Percentiles rank a stretch among this genome's conserved stretches.
These are phyloP conservation scores for Hansfordia pulvinata DNA, from an alignment of 2,329 filamentous ascomycete genomes.

Conservation along the genomic window DNA sequence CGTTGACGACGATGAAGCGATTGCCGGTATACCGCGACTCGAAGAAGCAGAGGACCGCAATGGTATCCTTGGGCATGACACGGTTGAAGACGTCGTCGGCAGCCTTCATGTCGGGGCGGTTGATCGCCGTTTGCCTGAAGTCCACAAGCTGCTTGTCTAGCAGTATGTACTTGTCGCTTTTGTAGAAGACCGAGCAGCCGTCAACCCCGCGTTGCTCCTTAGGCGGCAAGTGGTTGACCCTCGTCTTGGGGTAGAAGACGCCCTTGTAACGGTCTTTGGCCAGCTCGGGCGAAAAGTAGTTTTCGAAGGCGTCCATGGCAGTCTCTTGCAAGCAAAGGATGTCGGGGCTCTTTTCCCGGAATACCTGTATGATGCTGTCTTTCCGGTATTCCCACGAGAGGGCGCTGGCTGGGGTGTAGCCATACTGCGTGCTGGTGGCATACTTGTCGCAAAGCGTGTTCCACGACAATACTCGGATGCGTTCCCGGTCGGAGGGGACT, in stretches of 20 bases:
- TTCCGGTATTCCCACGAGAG: constrained; percentile 80
- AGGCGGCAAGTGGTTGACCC: constrained; percentile 83
- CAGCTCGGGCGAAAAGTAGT: constrained; percentile 78
- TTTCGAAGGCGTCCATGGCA: constrained; percentile 81
- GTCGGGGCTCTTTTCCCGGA: constrained; percentile 68
- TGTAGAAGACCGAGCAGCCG: constrained; percentile 94
- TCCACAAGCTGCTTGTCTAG: constrained; percentile 92
- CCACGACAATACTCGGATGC: constrained; percentile 79
- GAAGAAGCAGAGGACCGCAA: constrained; percentile 82
- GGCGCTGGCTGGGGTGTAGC: constrained; percentile 74
- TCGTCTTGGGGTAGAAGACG: constrained; percentile 80
- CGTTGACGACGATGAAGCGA: constrained; percentile 83
- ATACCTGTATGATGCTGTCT: constrained; percentile 70
- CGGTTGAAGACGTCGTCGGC: constrained; percentile 97
- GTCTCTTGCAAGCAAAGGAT: constrained; percentile 91
- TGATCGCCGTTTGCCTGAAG: constrained; percentile 84
- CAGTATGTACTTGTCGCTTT: constrained; percentile 83
- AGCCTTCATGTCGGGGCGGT: constrained; percentile 91
- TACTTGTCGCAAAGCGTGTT: constrained; percentile 94
- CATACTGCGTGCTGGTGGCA: constrained; percentile 72
- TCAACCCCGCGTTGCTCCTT: constrained; percentile 84
- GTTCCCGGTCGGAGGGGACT: constrained; percentile 44
- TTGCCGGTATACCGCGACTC: constrained; percentile 87
- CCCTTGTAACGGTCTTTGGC: constrained; percentile 86
- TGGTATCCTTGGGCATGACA: constrained; percentile 96